These are phyloP conservation scores for Scheffersomyces amazonensis DNA, from an alignment of 805 yeast genomes.

Conservation along the genomic window DNA sequence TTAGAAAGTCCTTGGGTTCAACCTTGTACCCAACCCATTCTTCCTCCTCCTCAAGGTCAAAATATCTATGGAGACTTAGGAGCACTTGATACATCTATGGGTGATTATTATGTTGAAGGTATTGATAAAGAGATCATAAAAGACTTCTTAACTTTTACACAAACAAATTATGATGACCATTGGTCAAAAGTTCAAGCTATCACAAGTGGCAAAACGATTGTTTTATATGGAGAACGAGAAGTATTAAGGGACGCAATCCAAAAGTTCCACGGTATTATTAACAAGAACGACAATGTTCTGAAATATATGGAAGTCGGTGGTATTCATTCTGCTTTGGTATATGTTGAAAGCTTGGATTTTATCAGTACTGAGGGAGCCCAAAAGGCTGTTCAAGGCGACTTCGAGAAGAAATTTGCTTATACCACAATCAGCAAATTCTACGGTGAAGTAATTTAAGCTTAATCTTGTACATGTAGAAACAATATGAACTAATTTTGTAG, in stretches of 20 bases:
- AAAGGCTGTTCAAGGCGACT: constrained; percentile 23
- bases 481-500: too few species aligned
- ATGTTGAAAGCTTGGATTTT: constrained; percentile 33
- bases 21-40: constrained; percentile 20
- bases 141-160: constrained; percentile 19
- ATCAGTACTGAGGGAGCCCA: constrained; percentile 16
- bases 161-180: constrained; percentile 18
- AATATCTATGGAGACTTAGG: constrained; percentile 31
- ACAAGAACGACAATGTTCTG: constrained; percentile 16
- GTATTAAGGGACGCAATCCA: constrained; percentile 28
- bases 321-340: constrained; percentile 31
- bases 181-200: constrained; percentile 26
- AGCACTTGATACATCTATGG: constrained; percentile 23
- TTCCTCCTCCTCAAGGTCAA: constrained; percentile 19
- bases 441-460: too few species aligned
- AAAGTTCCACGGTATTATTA: constrained; percentile 16
- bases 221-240: constrained; percentile 32
- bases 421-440: neutral
- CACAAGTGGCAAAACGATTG: constrained; percentile 14
- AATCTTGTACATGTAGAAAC: too few species aligned
- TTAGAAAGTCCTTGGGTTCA: constrained; percentile 36
- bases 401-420: constrained; percentile 13
- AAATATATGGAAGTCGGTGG: constrained; percentile 28
- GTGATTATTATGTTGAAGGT: constrained; percentile 29
- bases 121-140: constrained; percentile 13